These are phyloP conservation scores for Zizania palustris DNA, from an alignment of 202 grass and related monocot genomes.

Conservation along the genomic window DNA sequence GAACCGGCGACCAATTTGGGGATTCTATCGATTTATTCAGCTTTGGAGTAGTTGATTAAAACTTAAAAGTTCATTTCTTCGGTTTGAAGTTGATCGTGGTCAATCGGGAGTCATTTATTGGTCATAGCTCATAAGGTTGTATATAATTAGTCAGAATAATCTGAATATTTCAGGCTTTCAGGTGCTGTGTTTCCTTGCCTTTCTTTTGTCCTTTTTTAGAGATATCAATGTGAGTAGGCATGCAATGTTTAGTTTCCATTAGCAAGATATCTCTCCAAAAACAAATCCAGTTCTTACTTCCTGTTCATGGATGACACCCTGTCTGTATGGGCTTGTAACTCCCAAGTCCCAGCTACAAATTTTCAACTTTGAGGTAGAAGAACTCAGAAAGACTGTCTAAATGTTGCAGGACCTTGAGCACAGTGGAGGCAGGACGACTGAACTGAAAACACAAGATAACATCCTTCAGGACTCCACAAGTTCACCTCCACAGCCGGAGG, in stretches of 20 bases:
- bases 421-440: slow-evolving; percentile 40
- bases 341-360: background rate
- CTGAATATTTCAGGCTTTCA: background rate
- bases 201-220: background rate
- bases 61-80: background rate
- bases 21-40: slow-evolving; percentile 10
- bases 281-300: background rate
- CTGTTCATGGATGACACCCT: background rate
- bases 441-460: slow-evolving; percentile 32
- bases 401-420: slow-evolving; percentile 48
- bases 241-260: slow-evolving; percentile 26
- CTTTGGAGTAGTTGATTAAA: background rate
- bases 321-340: background rate
- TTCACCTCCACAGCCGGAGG: slow-evolving; percentile 43
- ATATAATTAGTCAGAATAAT: background rate
- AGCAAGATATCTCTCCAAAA: slow-evolving; percentile 16
- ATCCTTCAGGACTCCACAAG: slow-evolving; percentile 44
- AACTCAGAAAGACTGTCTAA: slow-evolving; percentile 36
- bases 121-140: background rate
- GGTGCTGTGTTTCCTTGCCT: background rate
- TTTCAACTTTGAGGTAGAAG: slow-evolving; percentile 3
- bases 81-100: slow-evolving; percentile 14
- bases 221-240: background rate
- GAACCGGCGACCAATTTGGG: background rate
- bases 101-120: background rate